A percentile compares a stretch with the other conserved stretches of the same genome.
Conservation (phyloP, 306 rosid species). For the Rubus parviflorus region DNA sequence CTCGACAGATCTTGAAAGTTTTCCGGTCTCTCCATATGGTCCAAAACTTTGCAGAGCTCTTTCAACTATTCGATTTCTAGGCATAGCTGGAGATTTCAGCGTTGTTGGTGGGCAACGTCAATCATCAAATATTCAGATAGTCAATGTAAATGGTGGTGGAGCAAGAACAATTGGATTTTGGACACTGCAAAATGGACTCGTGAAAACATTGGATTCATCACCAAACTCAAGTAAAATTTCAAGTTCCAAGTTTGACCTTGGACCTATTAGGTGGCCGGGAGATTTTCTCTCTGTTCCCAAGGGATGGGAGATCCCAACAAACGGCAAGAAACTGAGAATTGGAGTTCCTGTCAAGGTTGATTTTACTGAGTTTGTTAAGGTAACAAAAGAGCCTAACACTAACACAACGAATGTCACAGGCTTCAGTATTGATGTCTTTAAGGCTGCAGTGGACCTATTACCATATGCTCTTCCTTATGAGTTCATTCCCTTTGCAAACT, state of each 20-base stretch:
- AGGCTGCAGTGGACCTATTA: slow-evolving; percentile 12
- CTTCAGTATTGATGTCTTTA: slow-evolving; percentile 24
- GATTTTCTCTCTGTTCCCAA: slow-evolving; percentile 13
- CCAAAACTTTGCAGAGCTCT: slow-evolving; percentile 28
- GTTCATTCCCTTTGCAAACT: slow-evolving; percentile 9
- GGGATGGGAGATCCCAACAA: slow-evolving; percentile 28
- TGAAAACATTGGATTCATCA: slow-evolving; percentile 13
- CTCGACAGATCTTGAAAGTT: slow-evolving; percentile 29
- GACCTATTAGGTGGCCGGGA: slow-evolving; percentile 35
- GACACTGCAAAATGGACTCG: slow-evolving; percentile 34
- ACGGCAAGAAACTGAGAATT: slow-evolving; percentile 19
- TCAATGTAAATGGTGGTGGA: slow-evolving; percentile 39
- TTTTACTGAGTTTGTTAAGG: slow-evolving; percentile 13
- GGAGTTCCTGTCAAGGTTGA: slow-evolving; percentile 21
- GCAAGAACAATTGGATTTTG: slow-evolving; percentile 48
- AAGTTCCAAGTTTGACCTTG: not conserved
- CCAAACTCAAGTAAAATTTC: not conserved
- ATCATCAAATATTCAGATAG: slow-evolving; percentile 17
- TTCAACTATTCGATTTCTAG: not conserved
- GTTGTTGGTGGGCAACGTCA: slow-evolving; percentile 13
- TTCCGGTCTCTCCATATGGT: slow-evolving; percentile 39
- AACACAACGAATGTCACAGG: slow-evolving; percentile 2
- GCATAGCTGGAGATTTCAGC: slow-evolving; percentile 19
- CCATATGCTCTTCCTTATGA: slow-evolving; percentile 21
- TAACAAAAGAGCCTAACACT: not conserved